Conservation (phyloP, 768 basidiomycete genomes). For the Suillus discolor region DNA sequence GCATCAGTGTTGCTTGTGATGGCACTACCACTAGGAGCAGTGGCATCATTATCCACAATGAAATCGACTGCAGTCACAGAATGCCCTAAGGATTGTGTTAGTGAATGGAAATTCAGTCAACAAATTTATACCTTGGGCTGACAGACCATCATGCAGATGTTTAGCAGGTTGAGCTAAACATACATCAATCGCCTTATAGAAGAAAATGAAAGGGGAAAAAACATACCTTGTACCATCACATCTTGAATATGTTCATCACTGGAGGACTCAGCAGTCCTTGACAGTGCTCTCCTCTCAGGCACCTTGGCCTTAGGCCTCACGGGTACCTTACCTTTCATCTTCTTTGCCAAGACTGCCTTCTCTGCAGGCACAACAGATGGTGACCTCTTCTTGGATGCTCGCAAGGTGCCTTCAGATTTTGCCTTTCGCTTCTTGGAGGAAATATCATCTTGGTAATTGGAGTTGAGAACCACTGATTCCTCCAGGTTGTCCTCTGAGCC, state of each 20-base stretch:
- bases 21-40: no score
- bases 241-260: not conserved
- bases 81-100: no score
- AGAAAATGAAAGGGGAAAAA: not conserved
- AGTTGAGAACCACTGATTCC: not conserved
- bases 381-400: conserved; percentile 1
- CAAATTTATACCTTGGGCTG: not conserved
- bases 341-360: not conserved
- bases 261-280: not conserved
- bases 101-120: no score
- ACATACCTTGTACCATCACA: not conserved
- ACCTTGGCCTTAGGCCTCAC: not conserved
- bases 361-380: not conserved
- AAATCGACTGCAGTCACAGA: no score
- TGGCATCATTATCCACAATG: no score
- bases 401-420: not conserved
- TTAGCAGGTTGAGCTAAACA: not conserved
- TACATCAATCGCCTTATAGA: not conserved
- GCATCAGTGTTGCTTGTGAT: no score
- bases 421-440: not conserved
- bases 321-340: not conserved
- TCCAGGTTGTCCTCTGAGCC: not conserved
- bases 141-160: not conserved
- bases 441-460: not conserved
- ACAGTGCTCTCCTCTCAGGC: no score